Conservation (phyloP, 495 filamentous ascomycete species). For the Pseudotulostoma volvatum region DNA sequence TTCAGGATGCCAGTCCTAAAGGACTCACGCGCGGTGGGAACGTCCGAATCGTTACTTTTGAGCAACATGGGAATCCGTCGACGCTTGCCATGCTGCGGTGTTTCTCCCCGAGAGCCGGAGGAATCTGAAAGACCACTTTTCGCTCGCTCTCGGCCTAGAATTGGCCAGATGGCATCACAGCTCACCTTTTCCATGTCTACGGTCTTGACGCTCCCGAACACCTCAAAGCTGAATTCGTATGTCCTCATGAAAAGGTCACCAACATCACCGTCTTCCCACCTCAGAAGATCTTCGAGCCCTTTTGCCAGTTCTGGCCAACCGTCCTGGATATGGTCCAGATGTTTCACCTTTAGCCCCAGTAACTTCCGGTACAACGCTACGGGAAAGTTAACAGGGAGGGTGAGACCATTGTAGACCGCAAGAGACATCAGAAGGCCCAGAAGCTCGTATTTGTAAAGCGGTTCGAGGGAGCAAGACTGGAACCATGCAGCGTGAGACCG, state of each 20-base stretch:
- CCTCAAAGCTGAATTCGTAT: slow-evolving; percentile 70
- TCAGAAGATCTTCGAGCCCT: slow-evolving; percentile 50
- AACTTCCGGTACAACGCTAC: slow-evolving; percentile 69
- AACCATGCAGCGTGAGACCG: slow-evolving; percentile 74
- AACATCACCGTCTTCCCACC: slow-evolving; percentile 67
- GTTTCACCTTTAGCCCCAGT: slow-evolving; percentile 43
- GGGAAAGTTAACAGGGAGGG: slow-evolving; percentile 77
- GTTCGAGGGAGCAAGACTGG: slow-evolving; percentile 59
- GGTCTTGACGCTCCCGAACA: slow-evolving; percentile 39
- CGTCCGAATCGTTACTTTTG: neutral
- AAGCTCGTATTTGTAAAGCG: slow-evolving; percentile 78
- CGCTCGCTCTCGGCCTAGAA: slow-evolving; percentile 3
- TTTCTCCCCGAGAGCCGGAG: slow-evolving; percentile 11
- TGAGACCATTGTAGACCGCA: slow-evolving; percentile 89
- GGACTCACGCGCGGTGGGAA: neutral
- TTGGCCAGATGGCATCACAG: slow-evolving; percentile 25
- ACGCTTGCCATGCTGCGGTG: neutral
- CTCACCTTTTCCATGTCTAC: slow-evolving; percentile 37
- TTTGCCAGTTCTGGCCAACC: slow-evolving; percentile 71
- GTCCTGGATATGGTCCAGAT: slow-evolving; percentile 60
- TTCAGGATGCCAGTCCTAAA: slow-evolving; percentile 3
- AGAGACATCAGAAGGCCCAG: slow-evolving; percentile 74
- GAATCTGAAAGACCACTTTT: slow-evolving; percentile 3
- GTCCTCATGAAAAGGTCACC: slow-evolving; percentile 64
- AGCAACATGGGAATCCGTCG: neutral